These are phyloP conservation scores for Cyclospora cayetanensis DNA, from an alignment of 169 alveolate genomes.

Conservation along the genomic window DNA sequence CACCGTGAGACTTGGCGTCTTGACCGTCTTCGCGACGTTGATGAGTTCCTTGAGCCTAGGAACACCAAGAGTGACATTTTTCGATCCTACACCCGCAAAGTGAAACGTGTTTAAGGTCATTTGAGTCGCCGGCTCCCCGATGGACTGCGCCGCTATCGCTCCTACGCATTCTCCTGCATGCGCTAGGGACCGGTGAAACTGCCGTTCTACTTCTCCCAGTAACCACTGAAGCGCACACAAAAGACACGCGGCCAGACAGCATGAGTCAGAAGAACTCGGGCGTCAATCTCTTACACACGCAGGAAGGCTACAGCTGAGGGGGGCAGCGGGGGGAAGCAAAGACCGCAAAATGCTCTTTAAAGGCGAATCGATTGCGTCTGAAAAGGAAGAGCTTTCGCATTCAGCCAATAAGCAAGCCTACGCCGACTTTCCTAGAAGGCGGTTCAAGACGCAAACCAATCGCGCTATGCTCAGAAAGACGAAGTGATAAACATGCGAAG, in stretches of 20 bases:
- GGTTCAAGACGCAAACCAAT: too few species aligned
- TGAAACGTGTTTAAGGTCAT: conserved; percentile 99
- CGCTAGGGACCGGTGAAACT: conserved; percentile 94
- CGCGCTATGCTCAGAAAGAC: too few species aligned
- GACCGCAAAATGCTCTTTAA: too few species aligned
- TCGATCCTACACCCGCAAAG: conserved; percentile 99
- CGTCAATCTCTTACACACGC: too few species aligned
- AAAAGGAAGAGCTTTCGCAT: too few species aligned
- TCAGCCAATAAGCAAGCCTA: too few species aligned
- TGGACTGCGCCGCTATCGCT: conserved; percentile 99
- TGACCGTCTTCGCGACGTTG: conserved; percentile 98
- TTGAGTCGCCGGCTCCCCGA: conserved; percentile 99
- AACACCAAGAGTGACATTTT: conserved; percentile 99
- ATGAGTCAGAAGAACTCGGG: too few species aligned
- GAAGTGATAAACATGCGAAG: too few species aligned
- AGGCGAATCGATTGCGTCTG: too few species aligned
- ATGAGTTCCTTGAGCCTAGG: conserved; percentile 99
- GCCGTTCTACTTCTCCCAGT: conserved; percentile 96
- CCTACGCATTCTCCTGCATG: conserved; percentile 99
- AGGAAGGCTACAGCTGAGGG: too few species aligned
- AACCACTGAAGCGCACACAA: conserved; percentile 92
- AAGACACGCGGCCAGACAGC: neutral
- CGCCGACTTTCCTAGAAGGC: too few species aligned
- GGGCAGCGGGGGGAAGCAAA: too few species aligned
- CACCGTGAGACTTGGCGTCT: conserved; percentile 97